phyloP scores from a whole-genome alignment of 1,139 yeast species.

The Torulaspora pretoriensis region DNA sequence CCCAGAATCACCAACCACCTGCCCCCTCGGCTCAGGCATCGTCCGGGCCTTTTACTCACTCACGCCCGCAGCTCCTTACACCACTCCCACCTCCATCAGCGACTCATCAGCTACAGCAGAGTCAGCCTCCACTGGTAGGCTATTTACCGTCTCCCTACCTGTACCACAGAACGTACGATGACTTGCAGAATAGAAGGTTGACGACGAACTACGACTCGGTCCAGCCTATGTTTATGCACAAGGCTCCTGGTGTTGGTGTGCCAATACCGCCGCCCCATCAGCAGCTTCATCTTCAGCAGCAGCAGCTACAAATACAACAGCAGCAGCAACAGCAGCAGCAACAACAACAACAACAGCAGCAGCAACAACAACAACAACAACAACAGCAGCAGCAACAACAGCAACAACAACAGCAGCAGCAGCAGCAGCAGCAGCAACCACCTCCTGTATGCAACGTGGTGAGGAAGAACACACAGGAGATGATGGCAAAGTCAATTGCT shows the following conservation, averaged over 20 bases:
- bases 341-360: slow-evolving; percentile 1
- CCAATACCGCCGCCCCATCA: slow-evolving; percentile 3
- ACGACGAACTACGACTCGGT: not conserved
- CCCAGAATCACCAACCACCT: not conserved
- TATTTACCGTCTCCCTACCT: slow-evolving; percentile 2
- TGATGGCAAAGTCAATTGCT: slow-evolving; percentile 30
- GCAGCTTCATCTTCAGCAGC: not conserved
- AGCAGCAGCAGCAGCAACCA: slow-evolving; percentile 9
- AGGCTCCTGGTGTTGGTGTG: slow-evolving; percentile 12
- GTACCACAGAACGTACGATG: slow-evolving; percentile 9
- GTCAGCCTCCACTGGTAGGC: not conserved
- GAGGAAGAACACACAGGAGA: slow-evolving; percentile 31
- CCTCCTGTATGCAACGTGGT: slow-evolving; percentile 10
- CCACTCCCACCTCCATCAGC: not conserved
- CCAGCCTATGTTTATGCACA: slow-evolving; percentile 4
- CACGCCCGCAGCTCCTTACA: slow-evolving; percentile 1
- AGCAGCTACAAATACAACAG: not conserved
- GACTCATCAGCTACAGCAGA: not conserved
- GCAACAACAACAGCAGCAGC: slow-evolving; percentile 7
- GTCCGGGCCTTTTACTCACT: not conserved
- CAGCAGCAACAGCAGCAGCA: slow-evolving; percentile 9
- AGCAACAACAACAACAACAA: not conserved
- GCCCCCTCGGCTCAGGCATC: not conserved
- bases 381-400: slow-evolving; percentile 10
- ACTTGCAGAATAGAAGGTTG: slow-evolving; percentile 4